Conservation (phyloP, 2,329 filamentous ascomycete genomes). For the Rosellinia necatrix region DNA sequence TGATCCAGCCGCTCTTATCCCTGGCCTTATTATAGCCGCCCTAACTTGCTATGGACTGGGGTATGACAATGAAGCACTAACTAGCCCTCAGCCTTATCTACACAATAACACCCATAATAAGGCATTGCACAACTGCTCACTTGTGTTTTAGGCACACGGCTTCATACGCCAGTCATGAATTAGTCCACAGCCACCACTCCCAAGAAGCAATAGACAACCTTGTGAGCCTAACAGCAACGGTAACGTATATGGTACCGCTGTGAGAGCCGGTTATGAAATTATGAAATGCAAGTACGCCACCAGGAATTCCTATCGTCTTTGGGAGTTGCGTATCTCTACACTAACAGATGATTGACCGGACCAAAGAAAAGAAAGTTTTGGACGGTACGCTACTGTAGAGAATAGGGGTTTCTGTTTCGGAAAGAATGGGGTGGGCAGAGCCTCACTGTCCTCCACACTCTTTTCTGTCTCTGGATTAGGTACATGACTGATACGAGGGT, state of each 20-base stretch:
- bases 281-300: too few species aligned
- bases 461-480: background rate
- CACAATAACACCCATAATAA: conserved; percentile 17
- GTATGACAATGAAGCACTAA: too few species aligned
- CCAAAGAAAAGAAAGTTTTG: background rate
- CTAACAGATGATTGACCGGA: conserved; percentile 24
- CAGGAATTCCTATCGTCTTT: too few species aligned
- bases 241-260: too few species aligned
- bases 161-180: conserved; percentile 6
- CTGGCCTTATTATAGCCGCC: background rate
- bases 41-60: background rate
- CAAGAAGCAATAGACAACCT: conserved; percentile 25
- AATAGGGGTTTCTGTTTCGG: conserved; percentile 33
- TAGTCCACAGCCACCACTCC: conserved; percentile 35
- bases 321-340: too few species aligned
- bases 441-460: conserved; percentile 20
- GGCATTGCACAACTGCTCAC: conserved; percentile 10
- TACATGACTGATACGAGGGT: conserved; percentile 3
- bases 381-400: conserved; percentile 24
- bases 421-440: conserved; percentile 29
- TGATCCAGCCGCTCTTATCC: too few species aligned
- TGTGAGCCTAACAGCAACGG: conserved; percentile 17
- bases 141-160: background rate
- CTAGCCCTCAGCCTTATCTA: conserved; percentile 34
- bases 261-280: too few species aligned